A percentile compares a stretch with the other conserved stretches of the same genome.
Evolutionary conservation across 1,284 basidiomycete genomes (phyloP).

Genomic region (Clitocybe nebularis): DNA sequence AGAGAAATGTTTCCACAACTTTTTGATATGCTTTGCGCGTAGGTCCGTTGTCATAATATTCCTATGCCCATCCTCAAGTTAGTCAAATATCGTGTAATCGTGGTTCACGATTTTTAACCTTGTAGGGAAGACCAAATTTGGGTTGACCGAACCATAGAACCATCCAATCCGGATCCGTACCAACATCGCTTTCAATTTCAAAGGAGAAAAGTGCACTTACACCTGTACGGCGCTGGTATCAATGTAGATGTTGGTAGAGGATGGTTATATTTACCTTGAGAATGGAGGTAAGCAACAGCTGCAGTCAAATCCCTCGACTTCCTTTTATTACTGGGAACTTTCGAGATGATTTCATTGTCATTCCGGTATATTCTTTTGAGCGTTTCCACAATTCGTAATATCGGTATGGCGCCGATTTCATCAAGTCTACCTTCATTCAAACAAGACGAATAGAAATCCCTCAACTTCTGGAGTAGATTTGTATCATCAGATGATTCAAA

Average conservation of each 20-base stretch:
- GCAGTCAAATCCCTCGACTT: constrained; percentile 61
- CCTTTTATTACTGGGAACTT: constrained; percentile 15
- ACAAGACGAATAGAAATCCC: constrained; percentile 81
- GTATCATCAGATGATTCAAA: constrained; percentile 49
- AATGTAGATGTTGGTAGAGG: not conserved
- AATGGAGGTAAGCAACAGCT: constrained; percentile 84
- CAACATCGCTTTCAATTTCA: constrained; percentile 84
- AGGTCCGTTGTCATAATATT: constrained; percentile 85
- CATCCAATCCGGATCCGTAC: constrained; percentile 86
- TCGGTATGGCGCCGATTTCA: constrained; percentile 58
- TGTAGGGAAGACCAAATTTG: constrained; percentile 82
- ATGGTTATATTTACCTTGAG: constrained; percentile 51
- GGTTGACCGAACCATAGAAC: constrained; percentile 85
- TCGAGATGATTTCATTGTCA: constrained; percentile 35
- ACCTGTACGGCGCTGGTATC: constrained; percentile 35
- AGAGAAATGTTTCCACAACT: constrained; percentile 68
- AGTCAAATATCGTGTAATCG: too few species aligned
- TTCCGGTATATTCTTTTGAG: constrained; percentile 56
- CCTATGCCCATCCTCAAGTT: too few species aligned
- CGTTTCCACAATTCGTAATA: constrained; percentile 55
- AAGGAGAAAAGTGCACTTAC: constrained; percentile 78
- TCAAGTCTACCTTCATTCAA: constrained; percentile 69
- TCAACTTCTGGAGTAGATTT: constrained; percentile 74
- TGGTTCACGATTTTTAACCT: too few species aligned
- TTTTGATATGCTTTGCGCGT: constrained; percentile 70